Percentiles rank a stretch among this genome's conserved stretches.
Conservation (phyloP, 225 moss, liverwort and hornwort species). For the Neckera pumila region DNA sequence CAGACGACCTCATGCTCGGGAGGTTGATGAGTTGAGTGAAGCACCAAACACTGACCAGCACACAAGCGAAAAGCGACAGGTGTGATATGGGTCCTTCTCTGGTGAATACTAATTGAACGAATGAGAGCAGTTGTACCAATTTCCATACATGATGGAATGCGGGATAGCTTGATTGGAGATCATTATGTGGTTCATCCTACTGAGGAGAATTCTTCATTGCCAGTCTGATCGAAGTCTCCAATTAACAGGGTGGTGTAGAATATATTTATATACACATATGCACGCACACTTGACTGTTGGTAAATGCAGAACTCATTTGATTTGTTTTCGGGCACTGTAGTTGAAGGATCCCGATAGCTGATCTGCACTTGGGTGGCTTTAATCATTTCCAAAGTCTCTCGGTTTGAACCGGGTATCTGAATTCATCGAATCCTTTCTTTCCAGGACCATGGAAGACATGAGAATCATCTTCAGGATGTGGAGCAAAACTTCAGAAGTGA, state of each 20-base stretch:
- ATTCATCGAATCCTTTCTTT: background rate
- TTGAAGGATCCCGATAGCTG: background rate
- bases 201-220: background rate
- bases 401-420: background rate
- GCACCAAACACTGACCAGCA: slow-evolving; percentile 39
- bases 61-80: slow-evolving; percentile 30
- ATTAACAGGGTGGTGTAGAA: background rate
- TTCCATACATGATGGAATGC: background rate
- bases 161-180: background rate
- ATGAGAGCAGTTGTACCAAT: background rate
- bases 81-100: background rate
- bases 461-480: slow-evolving; percentile 26
- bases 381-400: background rate
- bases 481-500: slow-evolving; percentile 54
- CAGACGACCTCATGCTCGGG: slow-evolving; percentile 34
- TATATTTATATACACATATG: background rate
- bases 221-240: background rate
- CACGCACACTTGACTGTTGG: background rate
- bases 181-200: background rate
- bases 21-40: slow-evolving; percentile 20
- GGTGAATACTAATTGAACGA: background rate
- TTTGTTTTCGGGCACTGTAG: background rate
- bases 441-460: slow-evolving; percentile 30
- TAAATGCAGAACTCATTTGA: background rate
- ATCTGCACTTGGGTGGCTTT: background rate